These are phyloP conservation scores for Pulchroboletus neoregius DNA, from an alignment of 1,284 basidiomycete genomes.

Conservation along the genomic window DNA sequence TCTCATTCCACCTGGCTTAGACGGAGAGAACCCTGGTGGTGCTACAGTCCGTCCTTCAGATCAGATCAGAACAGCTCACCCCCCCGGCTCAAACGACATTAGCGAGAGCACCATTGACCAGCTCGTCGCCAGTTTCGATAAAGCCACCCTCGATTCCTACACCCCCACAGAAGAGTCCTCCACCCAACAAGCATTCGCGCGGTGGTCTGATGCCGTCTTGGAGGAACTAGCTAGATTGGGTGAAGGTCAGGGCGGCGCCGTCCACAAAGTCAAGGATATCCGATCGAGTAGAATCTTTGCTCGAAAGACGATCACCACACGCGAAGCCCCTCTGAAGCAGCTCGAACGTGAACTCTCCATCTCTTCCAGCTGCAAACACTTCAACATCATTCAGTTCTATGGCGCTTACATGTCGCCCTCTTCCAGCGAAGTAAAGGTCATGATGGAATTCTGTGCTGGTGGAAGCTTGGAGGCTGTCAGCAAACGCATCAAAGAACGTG, in stretches of 20 bases:
- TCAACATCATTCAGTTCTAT: conserved; percentile 90
- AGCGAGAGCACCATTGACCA: conserved; percentile 41
- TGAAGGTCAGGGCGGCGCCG: conserved; percentile 94
- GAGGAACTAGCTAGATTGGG: conserved; percentile 77
- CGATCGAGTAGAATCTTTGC: conserved; percentile 82
- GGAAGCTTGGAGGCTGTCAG: conserved; percentile 85
- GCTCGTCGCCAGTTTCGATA: conserved; percentile 29
- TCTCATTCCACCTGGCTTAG: conserved; percentile 30
- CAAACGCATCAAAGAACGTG: conserved; percentile 78
- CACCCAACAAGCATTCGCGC: conserved; percentile 29
- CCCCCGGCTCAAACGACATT: conserved; percentile 35
- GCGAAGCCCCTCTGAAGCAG: conserved; percentile 90
- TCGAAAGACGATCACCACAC: conserved; percentile 94
- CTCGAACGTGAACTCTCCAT: conserved; percentile 91
- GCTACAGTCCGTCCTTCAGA: conserved; percentile 52
- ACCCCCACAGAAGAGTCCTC: conserved; percentile 34
- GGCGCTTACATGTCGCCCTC: conserved; percentile 94
- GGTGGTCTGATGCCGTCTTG: conserved; percentile 68
- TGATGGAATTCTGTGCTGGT: conserved; percentile 95
- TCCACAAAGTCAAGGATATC: conserved; percentile 84
- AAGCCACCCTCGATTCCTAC: conserved; percentile 30
- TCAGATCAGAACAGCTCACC: conserved; percentile 33
- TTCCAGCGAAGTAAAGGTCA: conserved; percentile 89
- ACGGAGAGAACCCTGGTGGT: conserved; percentile 44
- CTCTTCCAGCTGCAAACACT: conserved; percentile 79